Evolutionary conservation across 345 rosid species (phyloP), one percentile per base, ranked within the genome.

Genomic region (Eucalyptus polyanthemos): DNA sequence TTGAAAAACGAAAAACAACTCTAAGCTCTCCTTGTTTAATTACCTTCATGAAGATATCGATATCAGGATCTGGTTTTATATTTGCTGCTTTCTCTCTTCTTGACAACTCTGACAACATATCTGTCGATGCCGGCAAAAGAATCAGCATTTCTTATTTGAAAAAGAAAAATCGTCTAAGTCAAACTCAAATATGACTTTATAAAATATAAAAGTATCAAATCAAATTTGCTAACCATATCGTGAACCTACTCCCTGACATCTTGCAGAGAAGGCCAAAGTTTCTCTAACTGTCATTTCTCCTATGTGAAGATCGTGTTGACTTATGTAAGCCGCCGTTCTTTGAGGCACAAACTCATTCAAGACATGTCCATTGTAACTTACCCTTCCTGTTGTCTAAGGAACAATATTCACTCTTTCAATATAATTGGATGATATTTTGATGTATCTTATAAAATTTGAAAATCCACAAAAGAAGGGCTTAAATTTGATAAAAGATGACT

Each of bases 241-340:
- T 10, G 88, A 14, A 88, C 99, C 99, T 29, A 95, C 95, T 13
- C 97, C 97, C 89, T 96, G 99, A 92, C 97, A 96, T 90, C 96
- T 93, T 25, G 98, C 99, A 7, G 99, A 95, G 92, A 96, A 97
- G 72, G 96, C 96, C 92, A 97, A 90, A 65, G 99, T 97, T 90
- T 97, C 99, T 87, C 96, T 94, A 6, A 97, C 97, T 12, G 99
- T 96, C 99, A 96, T 91, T 86, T 96, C 96, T 49, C 94, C 96
- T 16, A 96, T 94, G 54, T 97, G 99, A 85, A 95, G 91, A 94
- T 97, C 98, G 72, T 95, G 92, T 88, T 97, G 99, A 83, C 99
- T 95, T 54, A 96, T 94, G 87, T 94, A 94, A 87, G 96, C 94
- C 29, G 94, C 93, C 15, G 95, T 93, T 88, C 94, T 92, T 56